Evolutionary conservation across 2,329 filamentous ascomycete genomes (phyloP).

Genomic region (Thielaviopsis euricoi): DNA sequence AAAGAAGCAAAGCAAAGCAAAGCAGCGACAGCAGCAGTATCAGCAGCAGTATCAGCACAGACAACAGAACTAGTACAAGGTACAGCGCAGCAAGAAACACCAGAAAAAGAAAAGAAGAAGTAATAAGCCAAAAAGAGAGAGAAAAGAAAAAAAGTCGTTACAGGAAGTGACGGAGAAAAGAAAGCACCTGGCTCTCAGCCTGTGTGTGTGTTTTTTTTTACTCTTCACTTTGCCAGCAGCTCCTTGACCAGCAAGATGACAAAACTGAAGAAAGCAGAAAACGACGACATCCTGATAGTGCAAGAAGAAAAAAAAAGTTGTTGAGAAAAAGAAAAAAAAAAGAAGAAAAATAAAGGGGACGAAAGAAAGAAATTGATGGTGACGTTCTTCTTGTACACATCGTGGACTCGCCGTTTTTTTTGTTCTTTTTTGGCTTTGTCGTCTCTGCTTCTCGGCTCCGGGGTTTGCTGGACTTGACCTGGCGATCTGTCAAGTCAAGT

Average conservation of each 20-base stretch:
- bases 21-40: not conserved
- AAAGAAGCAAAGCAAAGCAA: not conserved
- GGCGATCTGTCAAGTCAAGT: not conserved
- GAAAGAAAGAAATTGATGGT: too few relatives aligned
- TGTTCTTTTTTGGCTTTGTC: not conserved
- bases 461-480: not conserved
- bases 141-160: not conserved
- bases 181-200: too few relatives aligned
- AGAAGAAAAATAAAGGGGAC: not conserved
- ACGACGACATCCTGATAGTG: not conserved
- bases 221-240: not conserved
- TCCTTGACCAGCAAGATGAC: not conserved
- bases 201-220: not conserved
- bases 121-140: too few relatives aligned
- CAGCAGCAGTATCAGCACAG: too few relatives aligned
- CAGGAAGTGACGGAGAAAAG: not conserved
- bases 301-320: not conserved
- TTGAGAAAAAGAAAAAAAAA: not conserved
- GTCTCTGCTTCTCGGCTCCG: not conserved
- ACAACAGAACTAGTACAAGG: not conserved
- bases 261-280: not conserved
- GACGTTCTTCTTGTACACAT: not conserved
- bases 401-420: not conserved
- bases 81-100: not conserved
- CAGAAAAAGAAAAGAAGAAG: too few relatives aligned